Base-by-base conservation (phyloP, 129 eudicot species). In the Ambrosia artemisiifolia region DNA sequence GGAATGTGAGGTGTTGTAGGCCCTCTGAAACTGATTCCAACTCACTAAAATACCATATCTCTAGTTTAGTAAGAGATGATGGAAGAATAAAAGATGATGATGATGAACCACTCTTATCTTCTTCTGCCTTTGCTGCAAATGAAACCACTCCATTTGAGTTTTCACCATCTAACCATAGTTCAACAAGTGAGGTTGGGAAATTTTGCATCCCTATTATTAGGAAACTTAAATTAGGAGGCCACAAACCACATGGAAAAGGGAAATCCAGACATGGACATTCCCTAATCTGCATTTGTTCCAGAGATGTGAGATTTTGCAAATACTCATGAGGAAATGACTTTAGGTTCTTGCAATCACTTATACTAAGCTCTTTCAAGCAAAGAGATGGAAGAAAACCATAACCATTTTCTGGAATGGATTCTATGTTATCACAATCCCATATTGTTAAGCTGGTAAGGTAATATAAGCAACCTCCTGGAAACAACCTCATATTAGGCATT, bases 321-420 rank as follows among this genome's bases (percentile, higher is more conserved):
- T 66, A 63, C 53, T 76, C 48, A 7, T 67, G 24, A 44, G 80
- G 69, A 46, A 76, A 76, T 46, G 80, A 67, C 69, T 67, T 76
- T 5, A 76, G 68, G 44, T 67, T 67, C 80, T 46, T 57, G 63
- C 75, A 76, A 11, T 33, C 3, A 0, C 1, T 1, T 5, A 76
- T 67, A 17, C 0, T 0, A 35, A 67, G 80, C 7, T 18, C 4
- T 67, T 50, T 67, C 49, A 76, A 59, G 80, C 69, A 43, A 67
- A 46, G 24, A 48, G 18, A 2, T 9, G 75, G 62, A 46, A 53
- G 38, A 67, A 75, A 75, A 6, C 74, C 74, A 7, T 54, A 75
- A 44, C 67, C 80, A 2, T 57, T 16, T 0, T 20, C 53, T 46
- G 80, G 80, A 66, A 76, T 76, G 62, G 74, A 76, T 76, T 76